Evolutionary conservation across 306 rosid species (phyloP).

Genomic region (Lotus japonicus): DNA sequence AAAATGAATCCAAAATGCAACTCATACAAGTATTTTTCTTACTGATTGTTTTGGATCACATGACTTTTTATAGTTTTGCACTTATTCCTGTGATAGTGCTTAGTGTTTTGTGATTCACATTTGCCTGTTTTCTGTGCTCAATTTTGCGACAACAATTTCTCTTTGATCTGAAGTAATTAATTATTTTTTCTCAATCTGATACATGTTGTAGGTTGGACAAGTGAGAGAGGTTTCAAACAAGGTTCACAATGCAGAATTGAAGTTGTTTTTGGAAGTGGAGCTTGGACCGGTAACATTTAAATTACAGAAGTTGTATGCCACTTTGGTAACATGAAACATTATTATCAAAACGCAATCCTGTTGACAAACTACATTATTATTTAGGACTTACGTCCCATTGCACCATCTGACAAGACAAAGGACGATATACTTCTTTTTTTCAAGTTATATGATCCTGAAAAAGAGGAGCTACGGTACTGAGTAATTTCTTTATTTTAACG

Average conservation of each 20-base stretch:
- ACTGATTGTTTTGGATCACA: constrained; percentile 1
- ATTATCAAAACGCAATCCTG: not conserved
- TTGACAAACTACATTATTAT: constrained; percentile 22
- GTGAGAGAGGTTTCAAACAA: constrained; percentile 67
- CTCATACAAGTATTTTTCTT: not conserved
- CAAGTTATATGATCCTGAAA: constrained; percentile 81
- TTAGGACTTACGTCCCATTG: constrained; percentile 55
- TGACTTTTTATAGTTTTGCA: not conserved
- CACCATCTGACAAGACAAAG: constrained; percentile 70
- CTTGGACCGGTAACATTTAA: constrained; percentile 51
- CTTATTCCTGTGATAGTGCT: not conserved
- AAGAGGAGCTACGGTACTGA: constrained; percentile 72
- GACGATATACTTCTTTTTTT: constrained; percentile 81
- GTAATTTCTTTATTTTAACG: constrained; percentile 2
- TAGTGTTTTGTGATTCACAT: not conserved
- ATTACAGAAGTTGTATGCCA: constrained; percentile 5
- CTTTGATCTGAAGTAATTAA: constrained; percentile 9
- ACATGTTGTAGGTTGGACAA: constrained; percentile 62
- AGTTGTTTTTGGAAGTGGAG: constrained; percentile 74
- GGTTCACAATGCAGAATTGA: constrained; percentile 67
- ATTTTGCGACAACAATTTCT: not conserved
- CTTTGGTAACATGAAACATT: constrained; percentile 6
- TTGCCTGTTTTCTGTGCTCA: not conserved
- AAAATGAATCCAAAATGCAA: not conserved
- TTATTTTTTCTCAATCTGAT: constrained; percentile 2